phyloP scores from a whole-genome alignment of 1,284 basidiomycete genomes.

The Coniferiporia sulphurascens region DNA sequence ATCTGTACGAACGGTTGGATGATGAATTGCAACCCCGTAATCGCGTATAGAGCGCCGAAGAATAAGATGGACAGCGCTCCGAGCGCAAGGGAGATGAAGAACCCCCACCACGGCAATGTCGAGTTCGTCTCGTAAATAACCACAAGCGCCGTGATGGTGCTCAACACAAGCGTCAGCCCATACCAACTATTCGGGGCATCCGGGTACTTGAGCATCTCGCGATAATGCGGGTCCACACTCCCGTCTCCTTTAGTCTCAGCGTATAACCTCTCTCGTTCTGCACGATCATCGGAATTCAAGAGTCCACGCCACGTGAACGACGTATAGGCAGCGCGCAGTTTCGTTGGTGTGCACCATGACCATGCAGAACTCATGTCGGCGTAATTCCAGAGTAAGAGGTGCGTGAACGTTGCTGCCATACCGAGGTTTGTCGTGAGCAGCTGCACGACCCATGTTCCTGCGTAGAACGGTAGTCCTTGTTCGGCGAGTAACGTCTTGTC shows the following conservation, averaged over 20 bases:
- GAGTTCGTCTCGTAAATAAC: slow-evolving; percentile 46
- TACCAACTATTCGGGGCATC: slow-evolving; percentile 48
- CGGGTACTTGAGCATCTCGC: slow-evolving; percentile 50
- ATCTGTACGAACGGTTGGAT: slow-evolving; percentile 25
- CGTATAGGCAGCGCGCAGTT: slow-evolving; percentile 29
- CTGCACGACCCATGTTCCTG: slow-evolving; percentile 37
- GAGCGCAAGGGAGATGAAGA: slow-evolving; percentile 37
- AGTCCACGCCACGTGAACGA: slow-evolving; percentile 37
- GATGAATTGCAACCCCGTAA: slow-evolving; percentile 22
- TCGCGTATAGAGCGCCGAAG: slow-evolving; percentile 37
- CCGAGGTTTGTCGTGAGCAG: slow-evolving; percentile 35
- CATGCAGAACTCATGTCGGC: slow-evolving; percentile 40
- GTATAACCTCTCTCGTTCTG: slow-evolving; percentile 23
- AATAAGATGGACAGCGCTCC: slow-evolving; percentile 41
- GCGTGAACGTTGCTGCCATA: slow-evolving; percentile 45
- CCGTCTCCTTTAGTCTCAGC: slow-evolving; percentile 22
- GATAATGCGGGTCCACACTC: slow-evolving; percentile 47
- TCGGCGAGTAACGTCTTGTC: slow-evolving; percentile 38
- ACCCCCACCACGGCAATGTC: slow-evolving; percentile 50
- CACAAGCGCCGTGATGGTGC: slow-evolving; percentile 38
- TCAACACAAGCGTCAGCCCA: slow-evolving; percentile 32
- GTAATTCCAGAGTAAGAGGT: slow-evolving; percentile 48
- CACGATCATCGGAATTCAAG: slow-evolving; percentile 39
- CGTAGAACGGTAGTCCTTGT: slow-evolving; percentile 37
- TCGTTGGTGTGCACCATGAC: slow-evolving; percentile 36